Base-by-base conservation (phyloP, 1,139 yeast genomes). In the Pichia kudriavzevii region DNA sequence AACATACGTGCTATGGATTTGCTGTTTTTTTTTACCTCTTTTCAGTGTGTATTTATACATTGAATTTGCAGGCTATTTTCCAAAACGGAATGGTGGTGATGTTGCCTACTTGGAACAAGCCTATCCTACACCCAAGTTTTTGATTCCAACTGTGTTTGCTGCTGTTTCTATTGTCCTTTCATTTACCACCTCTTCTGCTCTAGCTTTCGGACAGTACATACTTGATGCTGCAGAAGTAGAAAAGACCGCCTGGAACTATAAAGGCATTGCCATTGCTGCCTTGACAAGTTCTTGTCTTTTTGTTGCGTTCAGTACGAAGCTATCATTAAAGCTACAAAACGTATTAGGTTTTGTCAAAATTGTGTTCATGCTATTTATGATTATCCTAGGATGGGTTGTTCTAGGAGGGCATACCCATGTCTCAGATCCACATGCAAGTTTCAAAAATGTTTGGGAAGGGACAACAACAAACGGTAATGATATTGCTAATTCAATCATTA, bases 51-150 rank as follows among this genome's bases (percentile, higher is more conserved):
- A 50, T 29, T 56, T 65, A 20, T 63, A 62, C 42, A 56, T 64
- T 32, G 69, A 66, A 41, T 65, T 43, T 42, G 63, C 59, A 18
- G 60, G 66, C 6, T 65, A 65, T 44, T 64, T 54, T 41, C 51
- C 54, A 29, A 41, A 40, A 15, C 36, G 51, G 27, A 57, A 62
- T 3, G 70, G 70, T 31, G 71, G 67, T 27, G 66, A 61, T 42
- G 69, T 64, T 8, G 67, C 59, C 4, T 66, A 62, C 42, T 50
- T 66, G 40, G 72, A 66, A 42, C 68, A 66, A 38, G 63, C 69
- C 0, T 66, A 53, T 39, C 66, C 67, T 7, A 55, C 53, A 22
- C 69, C 70, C 7, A 50, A 56, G 28, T 64, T 58, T 41, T 47
- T 65, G 49, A 55, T 66, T 27, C 66, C 71, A 25, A 62, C 64